Conservation (phyloP, 257 asterid genomes). For the Jaltomata sinuosa region DNA sequence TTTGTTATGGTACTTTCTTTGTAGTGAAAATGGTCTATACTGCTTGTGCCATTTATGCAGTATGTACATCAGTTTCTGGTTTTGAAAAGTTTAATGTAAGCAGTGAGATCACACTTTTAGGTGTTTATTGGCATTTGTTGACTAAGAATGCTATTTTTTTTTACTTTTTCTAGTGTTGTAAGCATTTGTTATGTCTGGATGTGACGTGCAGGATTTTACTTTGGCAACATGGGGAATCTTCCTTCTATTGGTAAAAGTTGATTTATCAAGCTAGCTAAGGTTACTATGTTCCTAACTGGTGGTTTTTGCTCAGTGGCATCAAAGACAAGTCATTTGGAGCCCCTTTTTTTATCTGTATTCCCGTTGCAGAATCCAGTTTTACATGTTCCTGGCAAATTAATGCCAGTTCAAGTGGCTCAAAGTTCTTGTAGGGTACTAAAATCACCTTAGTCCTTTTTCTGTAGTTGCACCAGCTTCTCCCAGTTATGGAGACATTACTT, state of each 20-base stretch:
- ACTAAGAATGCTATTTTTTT: neutral
- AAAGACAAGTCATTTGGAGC: neutral
- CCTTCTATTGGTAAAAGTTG: neutral
- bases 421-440: neutral
- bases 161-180: neutral
- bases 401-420: neutral
- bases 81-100: neutral
- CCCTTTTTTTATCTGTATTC: neutral
- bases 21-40: neutral
- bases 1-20: neutral
- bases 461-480: neutral
- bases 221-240: neutral
- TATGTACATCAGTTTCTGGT: neutral
- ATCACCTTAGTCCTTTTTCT: neutral
- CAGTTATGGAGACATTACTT: neutral
- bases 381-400: neutral
- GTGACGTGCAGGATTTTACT: neutral
- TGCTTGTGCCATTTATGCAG: neutral
- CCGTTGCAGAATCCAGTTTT: neutral
- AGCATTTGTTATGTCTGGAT: neutral
- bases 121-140: neutral
- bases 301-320: neutral
- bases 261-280: neutral
- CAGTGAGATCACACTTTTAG: neutral
- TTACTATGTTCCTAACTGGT: neutral